Conservation (phyloP, 768 basidiomycete species). For the Xerocomellus intermedius region DNA sequence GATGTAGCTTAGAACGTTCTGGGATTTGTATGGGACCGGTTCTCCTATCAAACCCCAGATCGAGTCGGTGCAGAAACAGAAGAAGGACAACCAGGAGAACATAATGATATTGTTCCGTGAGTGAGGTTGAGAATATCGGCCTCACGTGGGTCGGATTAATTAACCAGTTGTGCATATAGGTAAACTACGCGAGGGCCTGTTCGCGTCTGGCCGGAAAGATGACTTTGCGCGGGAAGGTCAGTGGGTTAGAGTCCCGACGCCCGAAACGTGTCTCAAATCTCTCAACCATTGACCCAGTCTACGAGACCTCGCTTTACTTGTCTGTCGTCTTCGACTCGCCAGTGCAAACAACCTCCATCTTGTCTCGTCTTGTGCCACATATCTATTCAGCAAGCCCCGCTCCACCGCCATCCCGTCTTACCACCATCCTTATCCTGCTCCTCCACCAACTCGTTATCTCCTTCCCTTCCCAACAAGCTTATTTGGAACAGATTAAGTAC, state of each 20-base stretch:
- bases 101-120: constrained; percentile 71
- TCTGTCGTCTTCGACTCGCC: constrained; percentile 61
- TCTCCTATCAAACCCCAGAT: constrained; percentile 4
- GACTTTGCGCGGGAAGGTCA: constrained; percentile 67
- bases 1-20: constrained; percentile 48
- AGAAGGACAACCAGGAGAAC: constrained; percentile 60
- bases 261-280: background rate
- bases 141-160: background rate
- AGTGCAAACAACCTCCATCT: constrained; percentile 59
- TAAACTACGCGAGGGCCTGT: constrained; percentile 73
- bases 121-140: constrained; percentile 22
- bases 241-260: constrained; percentile 8
- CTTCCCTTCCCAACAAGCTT: constrained; percentile 67
- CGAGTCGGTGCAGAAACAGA: constrained; percentile 33
- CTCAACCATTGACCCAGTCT: constrained; percentile 42
- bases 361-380: constrained; percentile 56
- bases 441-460: constrained; percentile 54
- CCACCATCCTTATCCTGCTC: constrained; percentile 47
- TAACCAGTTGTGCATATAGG: constrained; percentile 40
- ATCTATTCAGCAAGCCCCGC: constrained; percentile 35
- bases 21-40: constrained; percentile 37
- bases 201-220: constrained; percentile 58
- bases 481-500: constrained; percentile 27
- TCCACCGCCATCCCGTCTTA: constrained; percentile 23
- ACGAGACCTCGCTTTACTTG: constrained; percentile 70